A percentile compares a stretch with the other conserved stretches of the same genome.
These are phyloP conservation scores for Stagonosporopsis chrysanthemi DNA, from an alignment of 2,329 filamentous ascomycete species.

Conservation along the genomic window DNA sequence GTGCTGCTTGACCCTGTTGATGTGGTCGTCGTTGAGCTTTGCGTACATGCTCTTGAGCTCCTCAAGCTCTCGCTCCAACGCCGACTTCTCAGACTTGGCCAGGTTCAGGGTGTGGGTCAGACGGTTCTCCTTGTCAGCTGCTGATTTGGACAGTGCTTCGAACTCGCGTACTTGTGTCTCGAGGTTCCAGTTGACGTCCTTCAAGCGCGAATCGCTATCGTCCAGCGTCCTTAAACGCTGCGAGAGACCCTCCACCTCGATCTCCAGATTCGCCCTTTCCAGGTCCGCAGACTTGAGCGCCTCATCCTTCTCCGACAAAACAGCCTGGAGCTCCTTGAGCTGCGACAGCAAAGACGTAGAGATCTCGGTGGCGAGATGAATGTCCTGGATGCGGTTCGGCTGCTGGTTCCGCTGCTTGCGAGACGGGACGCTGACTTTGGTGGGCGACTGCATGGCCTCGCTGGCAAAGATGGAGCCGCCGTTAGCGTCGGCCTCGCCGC, in stretches of 20 bases:
- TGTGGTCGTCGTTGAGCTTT: slow-evolving; percentile 82
- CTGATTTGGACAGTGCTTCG: slow-evolving; percentile 74
- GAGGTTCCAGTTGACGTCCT: slow-evolving; percentile 98
- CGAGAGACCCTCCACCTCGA: slow-evolving; percentile 79
- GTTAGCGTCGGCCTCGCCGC: slow-evolving; percentile 52
- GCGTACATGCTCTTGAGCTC: slow-evolving; percentile 83
- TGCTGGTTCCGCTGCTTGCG: slow-evolving; percentile 91
- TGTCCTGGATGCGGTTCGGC: slow-evolving; percentile 87
- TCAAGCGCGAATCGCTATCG: slow-evolving; percentile 94
- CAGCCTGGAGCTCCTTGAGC: slow-evolving; percentile 85
- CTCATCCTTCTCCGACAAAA: slow-evolving; percentile 88
- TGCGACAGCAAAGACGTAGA: slow-evolving; percentile 94
- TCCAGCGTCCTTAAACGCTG: slow-evolving; percentile 84
- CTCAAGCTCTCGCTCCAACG: slow-evolving; percentile 85
- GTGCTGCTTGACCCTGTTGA: slow-evolving; percentile 77
- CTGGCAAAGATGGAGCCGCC: slow-evolving; percentile 70
- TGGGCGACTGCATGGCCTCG: slow-evolving; percentile 83
- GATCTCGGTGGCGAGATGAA: slow-evolving; percentile 98
- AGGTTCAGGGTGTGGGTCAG: slow-evolving; percentile 75
- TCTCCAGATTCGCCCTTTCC: slow-evolving; percentile 81
- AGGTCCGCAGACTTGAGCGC: slow-evolving; percentile 76
- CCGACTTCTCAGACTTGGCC: slow-evolving; percentile 76
- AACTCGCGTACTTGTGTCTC: slow-evolving; percentile 92
- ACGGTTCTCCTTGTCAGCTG: slow-evolving; percentile 82
- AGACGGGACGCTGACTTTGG: slow-evolving; percentile 86